These are phyloP conservation scores for Saccharomyces hybrid DNA, from an alignment of 1,139 yeast genomes.

Conservation along the genomic window DNA sequence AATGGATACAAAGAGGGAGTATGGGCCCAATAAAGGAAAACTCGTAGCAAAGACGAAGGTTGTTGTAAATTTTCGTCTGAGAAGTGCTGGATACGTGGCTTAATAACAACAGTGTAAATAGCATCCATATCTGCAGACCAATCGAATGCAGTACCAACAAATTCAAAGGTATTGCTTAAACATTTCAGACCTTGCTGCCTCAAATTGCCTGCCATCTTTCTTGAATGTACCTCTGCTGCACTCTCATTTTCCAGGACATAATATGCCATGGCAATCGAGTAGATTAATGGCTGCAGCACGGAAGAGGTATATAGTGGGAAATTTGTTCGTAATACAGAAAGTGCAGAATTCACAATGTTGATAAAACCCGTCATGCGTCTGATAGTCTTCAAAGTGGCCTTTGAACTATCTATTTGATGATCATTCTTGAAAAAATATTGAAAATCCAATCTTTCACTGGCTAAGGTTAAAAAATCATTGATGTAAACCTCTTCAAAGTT, in stretches of 20 bases:
- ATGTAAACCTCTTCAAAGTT: constrained; percentile 51
- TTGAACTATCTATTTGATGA: constrained; percentile 22
- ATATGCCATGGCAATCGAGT: constrained; percentile 52
- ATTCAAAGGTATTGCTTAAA: constrained; percentile 43
- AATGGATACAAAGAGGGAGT: constrained; percentile 43
- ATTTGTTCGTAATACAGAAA: constrained; percentile 55
- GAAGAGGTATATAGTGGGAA: constrained; percentile 44
- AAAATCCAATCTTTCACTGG: constrained; percentile 48
- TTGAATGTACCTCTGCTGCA: constrained; percentile 17
- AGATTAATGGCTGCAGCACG: constrained; percentile 54
- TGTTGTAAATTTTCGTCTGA: constrained; percentile 75
- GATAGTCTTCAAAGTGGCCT: constrained; percentile 27
- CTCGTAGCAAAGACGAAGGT: constrained; percentile 65
- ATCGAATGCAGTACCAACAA: constrained; percentile 39
- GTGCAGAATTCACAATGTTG: constrained; percentile 56
- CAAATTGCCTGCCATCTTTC: constrained; percentile 45
- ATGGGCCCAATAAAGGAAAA: constrained; percentile 61
- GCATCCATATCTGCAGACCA: constrained; percentile 53
- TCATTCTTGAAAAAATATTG: constrained; percentile 34
- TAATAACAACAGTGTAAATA: constrained; percentile 49
- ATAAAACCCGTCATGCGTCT: constrained; percentile 66
- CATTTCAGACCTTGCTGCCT: constrained; percentile 59
- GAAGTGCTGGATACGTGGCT: constrained; percentile 60
- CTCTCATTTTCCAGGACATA: constrained; percentile 33
- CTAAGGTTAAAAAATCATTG: constrained; percentile 52